phyloP scores from a whole-genome alignment of 305 asterid genomes.

The Solanum hybrid region DNA sequence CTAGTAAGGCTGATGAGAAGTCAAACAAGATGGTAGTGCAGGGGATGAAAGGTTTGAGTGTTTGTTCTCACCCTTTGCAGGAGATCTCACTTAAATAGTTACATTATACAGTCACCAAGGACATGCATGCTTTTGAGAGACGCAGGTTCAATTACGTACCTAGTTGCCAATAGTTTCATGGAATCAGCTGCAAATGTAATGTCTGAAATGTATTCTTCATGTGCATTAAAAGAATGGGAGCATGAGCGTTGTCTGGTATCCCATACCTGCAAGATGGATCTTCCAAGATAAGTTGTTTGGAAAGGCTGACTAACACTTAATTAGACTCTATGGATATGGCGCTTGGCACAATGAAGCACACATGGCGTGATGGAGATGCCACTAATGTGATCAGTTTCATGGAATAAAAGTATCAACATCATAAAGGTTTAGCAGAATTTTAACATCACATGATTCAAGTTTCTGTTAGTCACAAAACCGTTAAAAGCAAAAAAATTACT shows the following conservation, averaged over 20 bases:
- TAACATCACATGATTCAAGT: not conserved
- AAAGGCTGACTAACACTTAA: not conserved
- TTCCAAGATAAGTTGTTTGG: not conserved
- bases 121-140: not conserved
- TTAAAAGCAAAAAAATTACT: not conserved
- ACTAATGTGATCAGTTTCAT: not conserved
- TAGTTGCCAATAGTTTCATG: slow-evolving; percentile 63
- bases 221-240: slow-evolving; percentile 52
- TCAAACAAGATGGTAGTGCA: not conserved
- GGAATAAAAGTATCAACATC: not conserved
- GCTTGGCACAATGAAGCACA: not conserved
- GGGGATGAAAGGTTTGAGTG: not conserved
- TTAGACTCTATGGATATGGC: not conserved
- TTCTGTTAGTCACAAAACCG: not conserved
- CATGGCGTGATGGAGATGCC: not conserved
- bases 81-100: not conserved
- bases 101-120: not conserved
- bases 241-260: slow-evolving; percentile 88
- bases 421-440: not conserved
- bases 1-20: not conserved
- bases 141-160: slow-evolving; percentile 27
- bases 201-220: slow-evolving; percentile 80
- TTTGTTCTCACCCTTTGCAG: not conserved
- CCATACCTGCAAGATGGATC: slow-evolving; percentile 52
- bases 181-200: slow-evolving; percentile 72